Base-by-base conservation (phyloP, 164 flowering plant genomes). In the Aristolochia contorta region DNA sequence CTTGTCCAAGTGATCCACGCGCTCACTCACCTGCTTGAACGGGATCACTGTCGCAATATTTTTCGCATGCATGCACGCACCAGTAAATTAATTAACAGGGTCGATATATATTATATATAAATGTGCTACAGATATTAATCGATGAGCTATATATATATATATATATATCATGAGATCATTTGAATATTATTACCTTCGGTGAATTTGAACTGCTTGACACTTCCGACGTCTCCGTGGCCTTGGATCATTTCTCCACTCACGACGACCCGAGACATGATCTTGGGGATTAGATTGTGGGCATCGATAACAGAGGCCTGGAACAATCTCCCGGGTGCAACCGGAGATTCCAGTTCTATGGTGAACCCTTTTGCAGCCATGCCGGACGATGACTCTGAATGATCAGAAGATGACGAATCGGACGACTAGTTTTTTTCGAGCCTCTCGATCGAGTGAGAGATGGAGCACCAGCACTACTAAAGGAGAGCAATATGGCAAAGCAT, bases 231-330 rank as follows among this genome's bases (percentile, higher is more conserved):
- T 10, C 62, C 62, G n/a, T 59, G 41, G 46, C 62, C 62, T 23
- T 47, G 14, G 20, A 59, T 14, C 16, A 45, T n/a, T 16, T 23
- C 52, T 4, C 37, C 62, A 27, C 62, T 46, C 13, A 19, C 47
- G 2, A 59, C 37, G 41, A 59, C 45, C 25, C 66, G 54, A 6
- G 80, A 75, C 47, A 58, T 20, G 49, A 73, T 30, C 67, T 69
- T 67, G 13, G 77, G 80, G 43, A 73, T 47, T 32, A 77, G 64
- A 61, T 64, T 69, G 45, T 69, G 67, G 1, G 65, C 51, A 16
- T 77, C 75, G 48, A 69, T 55, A 62, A 65, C 48, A 1, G 64
- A 21, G 47, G 77, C 75, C 70, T 77, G 71, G 72, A 74, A 77
- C 56, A 71, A 46, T 57, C 70, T 65, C 12, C 64, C 46, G 8